phyloP scores from a whole-genome alignment of 331 rosid species.

The Prunus yedoensis region DNA sequence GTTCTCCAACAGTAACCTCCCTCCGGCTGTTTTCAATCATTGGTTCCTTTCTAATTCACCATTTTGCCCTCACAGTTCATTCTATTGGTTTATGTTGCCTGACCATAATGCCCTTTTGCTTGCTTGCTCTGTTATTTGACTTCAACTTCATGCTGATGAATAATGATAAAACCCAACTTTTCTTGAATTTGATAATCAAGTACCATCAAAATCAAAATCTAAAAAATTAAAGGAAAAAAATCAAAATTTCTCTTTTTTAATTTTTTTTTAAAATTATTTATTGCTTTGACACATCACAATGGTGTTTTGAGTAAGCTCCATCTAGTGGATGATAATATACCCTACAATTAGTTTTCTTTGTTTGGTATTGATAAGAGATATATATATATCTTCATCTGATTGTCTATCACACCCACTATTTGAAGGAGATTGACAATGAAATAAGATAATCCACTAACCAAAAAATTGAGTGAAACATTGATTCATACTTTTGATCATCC shows the following conservation, averaged over 20 bases:
- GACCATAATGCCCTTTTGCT: conserved; percentile 24
- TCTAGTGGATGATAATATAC: neutral
- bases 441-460: neutral
- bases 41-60: conserved; percentile 28
- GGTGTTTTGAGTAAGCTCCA: neutral
- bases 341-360: neutral
- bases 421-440: conserved; percentile 19
- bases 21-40: conserved; percentile 48
- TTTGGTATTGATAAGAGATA: neutral
- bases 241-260: fast-evolving
- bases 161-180: neutral
- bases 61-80: conserved; percentile 31
- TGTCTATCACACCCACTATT: conserved; percentile 16
- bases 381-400: neutral
- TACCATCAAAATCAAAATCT: too few species aligned
- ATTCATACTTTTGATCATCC: neutral
- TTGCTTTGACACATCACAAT: too few species aligned
- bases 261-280: too few species aligned
- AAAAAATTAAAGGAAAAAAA: too few species aligned
- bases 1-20: conserved; percentile 39
- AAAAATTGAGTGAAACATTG: neutral
- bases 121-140: too few species aligned
- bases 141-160: neutral
- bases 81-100: too few species aligned
- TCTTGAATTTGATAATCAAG: neutral